phyloP scores from a whole-genome alignment of 768 basidiomycete genomes.

The Rhodocollybia butyracea region DNA sequence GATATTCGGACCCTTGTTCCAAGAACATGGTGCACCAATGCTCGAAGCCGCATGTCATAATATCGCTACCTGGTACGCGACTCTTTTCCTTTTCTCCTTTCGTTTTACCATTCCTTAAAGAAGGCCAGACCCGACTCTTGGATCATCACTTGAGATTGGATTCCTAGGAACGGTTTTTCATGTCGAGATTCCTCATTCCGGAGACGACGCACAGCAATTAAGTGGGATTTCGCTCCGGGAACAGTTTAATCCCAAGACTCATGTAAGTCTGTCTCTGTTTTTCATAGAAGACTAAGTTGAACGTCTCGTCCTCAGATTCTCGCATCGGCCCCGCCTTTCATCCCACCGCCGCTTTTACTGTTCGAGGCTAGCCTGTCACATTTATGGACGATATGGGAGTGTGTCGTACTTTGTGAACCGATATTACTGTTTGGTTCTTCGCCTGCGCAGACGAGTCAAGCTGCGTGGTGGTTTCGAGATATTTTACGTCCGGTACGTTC shows the following conservation, averaged over 20 bases:
- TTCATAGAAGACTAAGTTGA: slow-evolving; percentile 3
- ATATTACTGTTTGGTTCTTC: slow-evolving; percentile 79
- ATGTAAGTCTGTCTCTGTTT: slow-evolving; percentile 37
- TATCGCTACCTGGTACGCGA: slow-evolving; percentile 75
- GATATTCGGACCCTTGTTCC: slow-evolving; percentile 73
- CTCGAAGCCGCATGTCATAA: slow-evolving; percentile 85
- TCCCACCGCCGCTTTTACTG: slow-evolving; percentile 53
- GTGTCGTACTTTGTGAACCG: slow-evolving; percentile 86
- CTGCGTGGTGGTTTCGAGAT: slow-evolving; percentile 91
- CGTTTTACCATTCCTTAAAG: slow-evolving; percentile 33
- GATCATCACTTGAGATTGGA: slow-evolving; percentile 70
- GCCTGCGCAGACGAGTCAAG: slow-evolving; percentile 80
- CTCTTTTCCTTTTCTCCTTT: slow-evolving; percentile 7
- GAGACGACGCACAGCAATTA: slow-evolving; percentile 69
- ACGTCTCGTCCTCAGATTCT: slow-evolving; percentile 51
- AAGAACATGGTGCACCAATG: slow-evolving; percentile 72
- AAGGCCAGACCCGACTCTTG: slow-evolving; percentile 78
- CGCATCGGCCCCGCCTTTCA: slow-evolving; percentile 57
- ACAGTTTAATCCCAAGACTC: slow-evolving; percentile 47
- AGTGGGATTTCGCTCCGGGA: slow-evolving; percentile 48
- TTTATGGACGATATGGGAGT: slow-evolving; percentile 92
- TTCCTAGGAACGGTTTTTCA: slow-evolving; percentile 77
- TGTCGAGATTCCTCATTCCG: slow-evolving; percentile 63
- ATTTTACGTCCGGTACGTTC: slow-evolving; percentile 71
- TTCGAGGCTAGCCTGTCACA: slow-evolving; percentile 66